phyloP scores from a whole-genome alignment of 352 stramenopile species.

The Globisporangium canariense region DNA sequence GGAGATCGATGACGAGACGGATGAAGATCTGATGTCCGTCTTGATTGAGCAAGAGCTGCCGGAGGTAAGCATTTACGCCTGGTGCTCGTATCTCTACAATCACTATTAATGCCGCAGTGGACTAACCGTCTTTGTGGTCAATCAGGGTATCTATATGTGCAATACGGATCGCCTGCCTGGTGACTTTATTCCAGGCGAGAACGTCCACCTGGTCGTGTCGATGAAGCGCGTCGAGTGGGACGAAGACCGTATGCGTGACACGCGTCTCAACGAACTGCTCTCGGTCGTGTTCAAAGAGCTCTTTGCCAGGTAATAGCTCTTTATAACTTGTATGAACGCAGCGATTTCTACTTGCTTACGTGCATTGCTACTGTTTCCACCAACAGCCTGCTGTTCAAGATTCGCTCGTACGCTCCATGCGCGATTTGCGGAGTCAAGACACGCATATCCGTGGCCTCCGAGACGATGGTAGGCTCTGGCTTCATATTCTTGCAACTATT shows the following conservation, averaged over 20 bases:
- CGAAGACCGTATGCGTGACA: constrained; percentile 85
- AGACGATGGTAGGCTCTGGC: constrained; percentile 62
- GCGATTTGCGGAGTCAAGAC: constrained; percentile 83
- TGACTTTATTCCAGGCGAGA: constrained; percentile 63
- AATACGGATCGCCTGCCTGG: constrained; percentile 79
- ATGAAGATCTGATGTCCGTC: constrained; percentile 91
- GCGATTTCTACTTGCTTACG: background rate
- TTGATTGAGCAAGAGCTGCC: constrained; percentile 85
- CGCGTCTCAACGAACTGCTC: constrained; percentile 76
- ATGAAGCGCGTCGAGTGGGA: constrained; percentile 89
- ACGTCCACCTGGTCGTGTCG: constrained; percentile 82
- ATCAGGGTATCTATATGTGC: constrained; percentile 80
- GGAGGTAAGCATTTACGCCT: constrained; percentile 29
- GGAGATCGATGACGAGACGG: constrained; percentile 91
- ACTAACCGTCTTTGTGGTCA: too few relatives aligned
- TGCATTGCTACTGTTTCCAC: background rate
- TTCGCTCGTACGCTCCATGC: constrained; percentile 71
- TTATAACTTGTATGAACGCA: background rate
- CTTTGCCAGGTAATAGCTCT: constrained; percentile 59
- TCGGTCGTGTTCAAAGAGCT: constrained; percentile 85
- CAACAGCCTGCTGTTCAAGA: constrained; percentile 67
- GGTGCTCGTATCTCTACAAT: too few relatives aligned
- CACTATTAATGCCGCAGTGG: too few relatives aligned
- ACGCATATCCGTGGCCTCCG: constrained; percentile 60
- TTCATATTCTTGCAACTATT: too few relatives aligned